phyloP scores from a whole-genome alignment of 495 filamentous ascomycete species.

The Alectoria sarmentosa region DNA sequence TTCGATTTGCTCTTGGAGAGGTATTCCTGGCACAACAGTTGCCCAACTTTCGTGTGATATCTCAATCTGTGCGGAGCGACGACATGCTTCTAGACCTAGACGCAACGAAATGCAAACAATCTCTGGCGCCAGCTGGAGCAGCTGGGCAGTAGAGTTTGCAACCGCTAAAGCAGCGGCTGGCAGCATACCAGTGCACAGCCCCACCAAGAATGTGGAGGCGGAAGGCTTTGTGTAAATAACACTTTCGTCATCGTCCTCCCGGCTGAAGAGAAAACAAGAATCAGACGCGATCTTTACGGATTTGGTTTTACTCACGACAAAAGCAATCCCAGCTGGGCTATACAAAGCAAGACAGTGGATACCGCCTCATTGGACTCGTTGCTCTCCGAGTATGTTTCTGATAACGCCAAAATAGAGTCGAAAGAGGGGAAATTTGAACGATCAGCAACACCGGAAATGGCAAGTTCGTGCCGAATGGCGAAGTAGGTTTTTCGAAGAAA shows the following conservation, averaged over 20 bases:
- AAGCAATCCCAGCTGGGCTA: slow-evolving; percentile 16
- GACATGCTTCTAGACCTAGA: slow-evolving; percentile 15
- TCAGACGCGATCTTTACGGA: not conserved
- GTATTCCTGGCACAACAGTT: slow-evolving; percentile 33
- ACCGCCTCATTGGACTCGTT: slow-evolving; percentile 5
- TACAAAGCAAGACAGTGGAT: slow-evolving; percentile 16
- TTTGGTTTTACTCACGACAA: slow-evolving; percentile 12
- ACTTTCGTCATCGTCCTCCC: not conserved
- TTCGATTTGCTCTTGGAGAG: slow-evolving; percentile 30
- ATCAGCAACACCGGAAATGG: not conserved
- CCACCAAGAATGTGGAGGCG: slow-evolving; percentile 9
- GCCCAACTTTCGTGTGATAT: slow-evolving; percentile 35
- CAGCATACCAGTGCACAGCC: slow-evolving; percentile 21
- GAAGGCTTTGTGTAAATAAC: not conserved
- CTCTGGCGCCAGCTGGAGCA: slow-evolving; percentile 19
- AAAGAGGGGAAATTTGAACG: slow-evolving; percentile 12
- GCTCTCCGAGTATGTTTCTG: slow-evolving; percentile 11
- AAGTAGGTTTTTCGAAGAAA: slow-evolving; percentile 9
- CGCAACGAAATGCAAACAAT: slow-evolving; percentile 17
- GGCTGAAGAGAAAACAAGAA: not conserved
- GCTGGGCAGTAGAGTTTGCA: slow-evolving; percentile 9
- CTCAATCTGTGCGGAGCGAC: slow-evolving; percentile 15
- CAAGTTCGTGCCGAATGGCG: slow-evolving; percentile 12
- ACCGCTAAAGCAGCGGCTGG: slow-evolving; percentile 17
- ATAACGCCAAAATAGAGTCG: slow-evolving; percentile 10